Conservation (phyloP, 2,329 filamentous ascomycete species). For the Chrysosphaeria jannelii region DNA sequence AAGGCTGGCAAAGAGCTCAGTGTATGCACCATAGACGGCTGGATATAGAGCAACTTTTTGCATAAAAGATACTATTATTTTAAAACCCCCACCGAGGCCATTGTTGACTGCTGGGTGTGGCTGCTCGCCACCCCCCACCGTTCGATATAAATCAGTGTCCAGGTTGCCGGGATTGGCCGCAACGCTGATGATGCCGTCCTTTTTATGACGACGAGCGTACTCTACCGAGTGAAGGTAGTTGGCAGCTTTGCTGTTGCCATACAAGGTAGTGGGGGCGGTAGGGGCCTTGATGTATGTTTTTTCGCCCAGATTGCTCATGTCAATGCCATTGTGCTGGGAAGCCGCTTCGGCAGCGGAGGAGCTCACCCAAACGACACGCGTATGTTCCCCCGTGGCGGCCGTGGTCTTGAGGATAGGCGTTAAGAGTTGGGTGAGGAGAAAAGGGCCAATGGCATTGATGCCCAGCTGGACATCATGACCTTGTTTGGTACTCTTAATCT, state of each 20-base stretch:
- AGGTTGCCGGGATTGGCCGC: conserved; percentile 7
- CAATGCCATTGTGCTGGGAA: conserved; percentile 3
- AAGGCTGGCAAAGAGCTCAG: conserved; percentile 11
- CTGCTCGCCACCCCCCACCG: background rate
- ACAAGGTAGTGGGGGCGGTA: conserved; percentile 2
- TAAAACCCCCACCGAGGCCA: conserved; percentile 1
- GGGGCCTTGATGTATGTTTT: conserved; percentile 4
- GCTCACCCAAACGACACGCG: conserved; percentile 7
- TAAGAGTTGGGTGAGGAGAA: conserved; percentile 6
- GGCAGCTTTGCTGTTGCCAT: conserved; percentile 7
- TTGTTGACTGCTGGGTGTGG: background rate
- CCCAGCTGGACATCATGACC: conserved; percentile 12
- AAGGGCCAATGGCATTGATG: conserved; percentile 4
- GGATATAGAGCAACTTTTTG: conserved; percentile 4
- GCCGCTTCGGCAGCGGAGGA: conserved; percentile 3
- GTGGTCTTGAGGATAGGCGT: conserved; percentile 5
- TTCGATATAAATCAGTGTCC: conserved; percentile 6
- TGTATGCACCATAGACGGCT: conserved; percentile 10
- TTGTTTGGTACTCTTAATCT: conserved; percentile 9
- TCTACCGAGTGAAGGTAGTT: conserved; percentile 5
- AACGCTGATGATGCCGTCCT: conserved; percentile 6
- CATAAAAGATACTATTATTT: conserved; percentile 1
- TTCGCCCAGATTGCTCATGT: conserved; percentile 4
- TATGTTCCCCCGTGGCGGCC: conserved; percentile 2
- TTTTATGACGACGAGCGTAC: conserved; percentile 5